Base-by-base conservation (phyloP, 768 basidiomycete genomes). In the Mycena crocata region DNA sequence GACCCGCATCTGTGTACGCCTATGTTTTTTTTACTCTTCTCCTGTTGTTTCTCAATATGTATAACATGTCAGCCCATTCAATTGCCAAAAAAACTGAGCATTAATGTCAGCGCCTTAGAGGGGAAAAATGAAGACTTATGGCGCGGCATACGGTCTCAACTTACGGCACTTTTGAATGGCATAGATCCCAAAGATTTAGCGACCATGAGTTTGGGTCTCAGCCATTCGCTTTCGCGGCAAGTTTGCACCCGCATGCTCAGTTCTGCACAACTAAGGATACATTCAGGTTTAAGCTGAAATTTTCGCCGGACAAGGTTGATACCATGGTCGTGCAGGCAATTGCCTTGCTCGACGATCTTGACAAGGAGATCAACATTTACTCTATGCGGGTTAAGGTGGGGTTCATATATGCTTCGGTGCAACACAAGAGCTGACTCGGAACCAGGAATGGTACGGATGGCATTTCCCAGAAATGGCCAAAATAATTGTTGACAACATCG, bases 401-500 rank as follows among this genome's bases (percentile, higher is more conserved):
- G 50, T 19, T 45, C 28, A 28, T 34, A n/a, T 35, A 26, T 35
- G 21, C 65, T 55, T 34, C 67, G 40, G 6, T 50, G 30, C 31
- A n/a, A 15, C 57, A 45, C 40, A 37, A 24, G 21, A 19, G 39
- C 50, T 55, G 46, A 44, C 56, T 40, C 51, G 17, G 28, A 39
- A 50, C 6, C 72, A 98, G 97, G 98, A 99, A 88, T 99, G 98
- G 98, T 99, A 99, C 74, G 98, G 98, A 39, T 99, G 98, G 98
- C 98, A 99, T 83, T 99, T 99, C 87, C 98, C 98, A 6, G 98
- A 99, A 81, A 94, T 99, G 92, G 93, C 92, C 64, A 99, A 98
- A 84, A 99, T 99, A 77, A 93, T 99, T 71, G 89, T 91, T 65
- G 98, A 99, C 84, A 99, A 98, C 81, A 82, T 96, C 64, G 96